Base-by-base conservation (phyloP, 192 early-diverging fungal species). In the Linnemannia elongata region DNA sequence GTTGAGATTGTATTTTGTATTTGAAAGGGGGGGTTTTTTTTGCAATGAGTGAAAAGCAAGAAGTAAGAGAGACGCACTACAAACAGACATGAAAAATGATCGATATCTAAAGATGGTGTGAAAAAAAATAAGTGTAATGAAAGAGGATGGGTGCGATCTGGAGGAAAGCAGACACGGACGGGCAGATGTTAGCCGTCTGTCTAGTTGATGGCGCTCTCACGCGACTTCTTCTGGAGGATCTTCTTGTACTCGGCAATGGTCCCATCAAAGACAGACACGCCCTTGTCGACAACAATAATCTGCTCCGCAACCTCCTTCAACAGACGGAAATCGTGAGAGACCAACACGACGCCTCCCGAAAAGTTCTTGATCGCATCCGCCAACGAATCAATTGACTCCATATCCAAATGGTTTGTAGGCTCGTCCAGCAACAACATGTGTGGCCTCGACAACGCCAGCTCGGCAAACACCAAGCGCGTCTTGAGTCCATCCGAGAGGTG, bases 251-350 rank as follows among this genome's bases (percentile, higher is more conserved):
- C 91, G 57, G 93, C 90, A 79, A 99, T 99, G 55, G 92, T 90
- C 57, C 96, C 97, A 22, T 94, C 87, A 92, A 96, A 99, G 76
- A 94, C 91, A 10, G 87, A 87, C 69, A 97, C 95, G 41, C 91
- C 88, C 27, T 92, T 92, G 85, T 96, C 93, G 87, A 98, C 97
- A 91, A 98, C 98, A 74, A 97, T 93, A 73, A 99, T 98, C 82
- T 99, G 93, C 83, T 97, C 88, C 30, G 98, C 99, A 78, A 99
- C 96, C 90, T 99, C 97, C 68, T 93, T 94, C 83, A 99, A 98
- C 72, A 99, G 91, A 77, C 99, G 92, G 94, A 99, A 99, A 92
- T 99, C 99, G 96, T 99, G 99, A 78, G 96, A 97, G 41, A 99
- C 99, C 49, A 99, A 90, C n/a, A 99, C 98, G 70, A 99, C 97